These are phyloP conservation scores for Pythium graminicola DNA, from an alignment of 352 stramenopile genomes.

Conservation along the genomic window DNA sequence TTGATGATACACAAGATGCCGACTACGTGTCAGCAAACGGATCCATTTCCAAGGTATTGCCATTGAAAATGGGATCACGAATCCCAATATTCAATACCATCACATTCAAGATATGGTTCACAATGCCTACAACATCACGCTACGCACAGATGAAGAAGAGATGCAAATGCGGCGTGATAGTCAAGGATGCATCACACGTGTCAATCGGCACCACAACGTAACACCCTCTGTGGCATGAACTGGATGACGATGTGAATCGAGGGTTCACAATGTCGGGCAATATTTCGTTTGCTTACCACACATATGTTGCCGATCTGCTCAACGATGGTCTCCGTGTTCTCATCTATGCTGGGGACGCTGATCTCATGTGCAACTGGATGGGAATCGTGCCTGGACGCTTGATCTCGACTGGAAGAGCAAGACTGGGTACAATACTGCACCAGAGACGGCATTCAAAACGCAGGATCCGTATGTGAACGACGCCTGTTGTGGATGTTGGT, in stretches of 20 bases:
- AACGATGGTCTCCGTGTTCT: conserved; percentile 23
- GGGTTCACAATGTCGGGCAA: conserved; percentile 62
- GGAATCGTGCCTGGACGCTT: conserved; percentile 87
- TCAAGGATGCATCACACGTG: conserved; percentile 25
- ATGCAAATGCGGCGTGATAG: conserved; percentile 31
- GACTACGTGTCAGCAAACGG: conserved; percentile 29
- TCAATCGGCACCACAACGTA: conserved; percentile 26
- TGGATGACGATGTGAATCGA: conserved; percentile 81
- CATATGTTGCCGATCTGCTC: conserved; percentile 72
- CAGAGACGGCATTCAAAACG: conserved; percentile 17
- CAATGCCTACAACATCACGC: conserved; percentile 54
- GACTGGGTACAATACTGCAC: conserved; percentile 52
- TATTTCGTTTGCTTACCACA: conserved; percentile 83
- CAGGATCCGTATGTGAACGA: conserved; percentile 1
- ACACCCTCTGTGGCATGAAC: conserved; percentile 53
- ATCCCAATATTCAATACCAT: conserved; percentile 27
- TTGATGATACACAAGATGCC: conserved; percentile 21
- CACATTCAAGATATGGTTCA: conserved; percentile 41
- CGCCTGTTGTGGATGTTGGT: conserved; percentile 13
- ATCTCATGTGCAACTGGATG: conserved; percentile 95
- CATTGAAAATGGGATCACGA: conserved; percentile 69
- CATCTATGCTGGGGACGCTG: conserved; percentile 59
- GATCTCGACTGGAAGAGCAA: conserved; percentile 82
- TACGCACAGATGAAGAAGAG: conserved; percentile 31
- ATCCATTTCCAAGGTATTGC: conserved; percentile 56